Evolutionary conservation across 768 basidiomycete species (phyloP).

Genomic region (Leccinum rimulosum): DNA sequence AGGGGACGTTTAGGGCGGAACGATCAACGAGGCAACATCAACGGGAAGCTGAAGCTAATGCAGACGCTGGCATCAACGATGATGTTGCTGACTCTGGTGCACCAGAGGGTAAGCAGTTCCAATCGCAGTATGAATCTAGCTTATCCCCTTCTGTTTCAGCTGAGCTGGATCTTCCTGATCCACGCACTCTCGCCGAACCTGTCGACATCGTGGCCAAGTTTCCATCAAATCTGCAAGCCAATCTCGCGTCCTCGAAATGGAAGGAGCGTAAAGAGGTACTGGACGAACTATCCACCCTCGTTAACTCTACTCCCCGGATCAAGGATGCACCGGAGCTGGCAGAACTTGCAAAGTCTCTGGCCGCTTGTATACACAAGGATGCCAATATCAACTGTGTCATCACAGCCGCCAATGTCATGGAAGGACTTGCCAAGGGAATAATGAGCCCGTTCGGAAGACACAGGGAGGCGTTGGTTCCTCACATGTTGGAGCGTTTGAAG

Average conservation of each 20-base stretch:
- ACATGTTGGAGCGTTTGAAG: constrained; percentile 86
- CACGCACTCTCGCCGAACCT: constrained; percentile 75
- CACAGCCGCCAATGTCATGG: constrained; percentile 79
- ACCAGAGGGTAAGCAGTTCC: constrained; percentile 45
- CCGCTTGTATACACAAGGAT: constrained; percentile 79
- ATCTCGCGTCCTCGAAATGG: constrained; percentile 92
- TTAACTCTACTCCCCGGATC: constrained; percentile 71
- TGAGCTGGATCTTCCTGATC: constrained; percentile 66
- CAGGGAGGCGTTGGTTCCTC: constrained; percentile 67
- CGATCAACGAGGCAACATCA: constrained; percentile 75
- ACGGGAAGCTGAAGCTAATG: constrained; percentile 60
- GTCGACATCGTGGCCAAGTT: constrained; percentile 76
- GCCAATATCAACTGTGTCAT: constrained; percentile 96
- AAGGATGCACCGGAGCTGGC: constrained; percentile 76
- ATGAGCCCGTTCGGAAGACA: constrained; percentile 71
- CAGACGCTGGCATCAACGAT: constrained; percentile 33
- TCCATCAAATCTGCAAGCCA: constrained; percentile 68
- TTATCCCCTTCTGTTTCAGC: constrained; percentile 8
- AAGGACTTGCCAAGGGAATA: constrained; percentile 82
- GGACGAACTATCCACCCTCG: constrained; percentile 72
- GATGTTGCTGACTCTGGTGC: constrained; percentile 44
- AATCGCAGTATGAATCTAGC: not conserved
- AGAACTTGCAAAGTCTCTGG: constrained; percentile 74
- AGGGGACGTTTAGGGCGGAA: constrained; percentile 76
- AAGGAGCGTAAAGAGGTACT: constrained; percentile 93